phyloP scores from a whole-genome alignment of 805 yeast genomes.

The Millerozyma miso region DNA sequence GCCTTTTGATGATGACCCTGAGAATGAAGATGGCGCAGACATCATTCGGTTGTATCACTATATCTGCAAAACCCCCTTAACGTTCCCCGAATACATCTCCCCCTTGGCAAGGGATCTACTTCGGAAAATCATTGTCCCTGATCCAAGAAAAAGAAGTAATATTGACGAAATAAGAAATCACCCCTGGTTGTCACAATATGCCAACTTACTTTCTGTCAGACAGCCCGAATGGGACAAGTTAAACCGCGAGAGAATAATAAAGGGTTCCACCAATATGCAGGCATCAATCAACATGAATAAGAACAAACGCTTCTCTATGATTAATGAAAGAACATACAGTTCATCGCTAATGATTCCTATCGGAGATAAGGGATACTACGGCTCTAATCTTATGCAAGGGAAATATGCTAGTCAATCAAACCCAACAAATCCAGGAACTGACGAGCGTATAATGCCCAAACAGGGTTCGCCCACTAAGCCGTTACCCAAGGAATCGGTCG shows the following conservation, averaged over 20 bases:
- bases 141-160: constrained; percentile 72
- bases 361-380: constrained; percentile 32
- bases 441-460: constrained; percentile 5
- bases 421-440: constrained; percentile 53
- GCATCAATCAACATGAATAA: constrained; percentile 14
- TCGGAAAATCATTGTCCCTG: constrained; percentile 77
- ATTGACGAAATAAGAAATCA: constrained; percentile 72
- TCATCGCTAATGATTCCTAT: constrained; percentile 32
- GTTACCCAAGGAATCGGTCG: constrained; percentile 1
- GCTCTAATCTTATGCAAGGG: constrained; percentile 21
- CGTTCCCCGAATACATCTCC: constrained; percentile 90
- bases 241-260: constrained; percentile 20
- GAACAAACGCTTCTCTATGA: constrained; percentile 43
- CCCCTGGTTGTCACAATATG: constrained; percentile 85
- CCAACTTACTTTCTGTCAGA: constrained; percentile 73
- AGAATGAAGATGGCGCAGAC: constrained; percentile 93
- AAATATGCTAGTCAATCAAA: constrained; percentile 64
- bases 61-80: constrained; percentile 85
- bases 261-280: constrained; percentile 14
- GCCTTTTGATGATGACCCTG: constrained; percentile 97
- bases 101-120: constrained; percentile 89
- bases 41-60: constrained; percentile 87
- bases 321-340: constrained; percentile 36
- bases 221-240: constrained; percentile 87
- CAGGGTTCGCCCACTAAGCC: constrained; percentile 18